Base-by-base conservation (phyloP, 768 basidiomycete genomes). In the Tricholoma flavovirens region DNA sequence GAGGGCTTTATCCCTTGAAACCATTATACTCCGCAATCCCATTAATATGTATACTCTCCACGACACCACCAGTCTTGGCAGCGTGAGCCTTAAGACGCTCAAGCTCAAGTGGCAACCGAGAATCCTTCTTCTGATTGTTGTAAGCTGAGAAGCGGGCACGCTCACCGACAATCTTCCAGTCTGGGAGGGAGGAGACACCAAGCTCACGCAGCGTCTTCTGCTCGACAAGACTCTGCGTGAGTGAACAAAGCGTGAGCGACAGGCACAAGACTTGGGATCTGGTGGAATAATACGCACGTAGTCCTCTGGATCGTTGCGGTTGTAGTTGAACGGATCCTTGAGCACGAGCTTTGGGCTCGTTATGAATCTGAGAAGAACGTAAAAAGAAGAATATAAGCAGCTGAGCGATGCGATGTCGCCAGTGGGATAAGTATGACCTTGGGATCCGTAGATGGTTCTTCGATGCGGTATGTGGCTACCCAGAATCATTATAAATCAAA, bases 391-490 rank as follows among this genome's bases (percentile, higher is more conserved):
- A 30, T 12, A 24, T 35, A 35, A 19, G 22, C 43, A 40, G 35
- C 33, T 1, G 10, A 40, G 35, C 22, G 17, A 19, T 15, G 10
- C 15, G 30, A 17, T 24, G 21, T 11, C 19, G n/a, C n/a, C n/a
- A n/a, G n/a, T n/a, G 22, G 21, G 35, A 29, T 21, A 21, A 42
- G 12, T 22, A 43, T 26, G 29, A 54, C 38, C 53, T 54, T 32
- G 53, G 42, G 19, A 45, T 54, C 30, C 53, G 53, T 3, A 54
- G 53, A 26, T 54, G 53, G 19, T 52, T 54, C 42, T 54, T 54
- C 3, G 53, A 54, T 6, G 53, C 53, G 9, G 53, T 45, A 46
- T 54, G 53, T n/a, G 53, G 53, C 53, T 54, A n/a, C 24, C 4
- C 7, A 35, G 19, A 9, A 19, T 26, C 21, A 33, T 26, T 26